Evolutionary conservation across 805 yeast genomes (phyloP).

Genomic region (Teunomyces barrocoloradensis): DNA sequence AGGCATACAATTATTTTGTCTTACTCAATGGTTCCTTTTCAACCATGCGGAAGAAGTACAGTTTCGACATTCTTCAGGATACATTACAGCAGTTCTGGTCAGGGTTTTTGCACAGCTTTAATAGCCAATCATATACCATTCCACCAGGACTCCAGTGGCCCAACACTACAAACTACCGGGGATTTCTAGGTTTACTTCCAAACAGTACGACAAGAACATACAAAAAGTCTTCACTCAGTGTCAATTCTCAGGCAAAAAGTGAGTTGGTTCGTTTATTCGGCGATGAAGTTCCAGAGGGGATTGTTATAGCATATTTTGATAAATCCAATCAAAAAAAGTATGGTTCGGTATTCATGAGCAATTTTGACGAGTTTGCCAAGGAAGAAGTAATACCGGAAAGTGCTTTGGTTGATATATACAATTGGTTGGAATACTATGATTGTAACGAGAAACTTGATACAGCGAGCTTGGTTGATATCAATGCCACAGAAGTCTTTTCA

Average conservation of each 20-base stretch:
- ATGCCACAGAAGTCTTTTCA: conserved; percentile 2
- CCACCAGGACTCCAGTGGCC: conserved; percentile 34
- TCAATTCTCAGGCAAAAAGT: conserved; percentile 11
- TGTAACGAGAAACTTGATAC: conserved; percentile 24
- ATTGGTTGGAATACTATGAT: conserved; percentile 31
- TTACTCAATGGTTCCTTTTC: conserved; percentile 26
- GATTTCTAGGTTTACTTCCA: conserved; percentile 33
- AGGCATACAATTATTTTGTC: conserved; percentile 24
- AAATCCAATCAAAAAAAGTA: conserved; percentile 26
- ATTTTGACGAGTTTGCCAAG: conserved; percentile 3
- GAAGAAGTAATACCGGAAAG: conserved; percentile 9
- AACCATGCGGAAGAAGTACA: conserved; percentile 14
- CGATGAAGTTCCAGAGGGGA: conserved; percentile 13
- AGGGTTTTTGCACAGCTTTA: conserved; percentile 25
- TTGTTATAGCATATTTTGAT: conserved; percentile 28
- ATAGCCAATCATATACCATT: conserved; percentile 17
- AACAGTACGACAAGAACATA: conserved; percentile 10
- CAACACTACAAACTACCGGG: conserved; percentile 31
- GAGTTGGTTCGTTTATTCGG: conserved; percentile 20
- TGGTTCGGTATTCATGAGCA: conserved; percentile 26
- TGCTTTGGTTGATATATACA: conserved; percentile 23
- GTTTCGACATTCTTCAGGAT: conserved; percentile 13
- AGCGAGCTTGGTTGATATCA: conserved; percentile 10
- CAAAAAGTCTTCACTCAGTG: conserved; percentile 28
- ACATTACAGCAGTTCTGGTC: conserved; percentile 27